Evolutionary conservation across 148 eudicot genomes (phyloP).

Genomic region (Rhododendron mucronatum): DNA sequence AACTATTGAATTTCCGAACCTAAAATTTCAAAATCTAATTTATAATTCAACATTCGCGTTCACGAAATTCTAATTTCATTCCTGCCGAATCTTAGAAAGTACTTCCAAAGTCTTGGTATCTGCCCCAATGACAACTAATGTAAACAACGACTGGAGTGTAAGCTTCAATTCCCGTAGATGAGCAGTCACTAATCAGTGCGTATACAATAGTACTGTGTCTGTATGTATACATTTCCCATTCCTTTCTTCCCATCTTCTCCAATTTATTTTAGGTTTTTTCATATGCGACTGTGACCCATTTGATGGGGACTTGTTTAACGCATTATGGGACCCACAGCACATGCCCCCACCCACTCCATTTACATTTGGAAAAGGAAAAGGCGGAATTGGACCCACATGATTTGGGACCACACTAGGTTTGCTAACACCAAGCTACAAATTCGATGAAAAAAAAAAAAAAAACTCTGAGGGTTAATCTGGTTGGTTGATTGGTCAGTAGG

Average conservation of each 20-base stretch:
- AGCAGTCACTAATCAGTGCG: background rate
- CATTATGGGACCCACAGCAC: conserved; percentile 6
- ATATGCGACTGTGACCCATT: background rate
- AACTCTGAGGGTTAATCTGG: too few relatives aligned
- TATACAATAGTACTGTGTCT: background rate
- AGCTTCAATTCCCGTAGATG: background rate
- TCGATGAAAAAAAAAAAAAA: background rate
- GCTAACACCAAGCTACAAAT: background rate
- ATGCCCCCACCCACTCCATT: conserved; percentile 16
- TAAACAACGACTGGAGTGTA: background rate
- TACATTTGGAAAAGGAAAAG: background rate
- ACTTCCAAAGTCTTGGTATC: too few relatives aligned
- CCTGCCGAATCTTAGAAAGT: too few relatives aligned
- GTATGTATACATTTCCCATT: background rate
- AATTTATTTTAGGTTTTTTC: background rate
- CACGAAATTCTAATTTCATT: too few relatives aligned
- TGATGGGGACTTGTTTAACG: background rate
- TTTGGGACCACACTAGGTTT: conserved; percentile 1
- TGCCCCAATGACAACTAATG: background rate
- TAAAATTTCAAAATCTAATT: too few relatives aligned
- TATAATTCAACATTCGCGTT: too few relatives aligned
- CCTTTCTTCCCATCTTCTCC: background rate
- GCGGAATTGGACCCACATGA: background rate
- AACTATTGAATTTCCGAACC: too few relatives aligned
- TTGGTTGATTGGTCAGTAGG: too few relatives aligned